Base-by-base conservation (phyloP, 768 basidiomycete genomes). In the Ramaria sp. region DNA sequence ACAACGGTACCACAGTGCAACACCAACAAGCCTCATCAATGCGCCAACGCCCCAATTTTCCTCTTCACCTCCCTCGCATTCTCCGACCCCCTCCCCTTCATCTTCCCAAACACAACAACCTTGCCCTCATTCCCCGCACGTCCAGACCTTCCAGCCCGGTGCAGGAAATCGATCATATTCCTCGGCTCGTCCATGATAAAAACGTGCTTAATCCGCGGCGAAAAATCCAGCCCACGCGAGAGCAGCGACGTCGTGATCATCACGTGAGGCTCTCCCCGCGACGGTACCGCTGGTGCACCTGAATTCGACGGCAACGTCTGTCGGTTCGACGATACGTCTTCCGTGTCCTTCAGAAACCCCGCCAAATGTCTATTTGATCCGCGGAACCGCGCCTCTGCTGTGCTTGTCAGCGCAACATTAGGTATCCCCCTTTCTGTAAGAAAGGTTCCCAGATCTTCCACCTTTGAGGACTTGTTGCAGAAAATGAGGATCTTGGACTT, bases 151-250 rank as follows among this genome's bases (percentile, higher is more conserved):
- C 93, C 93, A 0, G 93, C 93, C 3, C 93, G 82, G 68, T 96
- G 93, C 57, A 96, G 66, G 65, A 95, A 94, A 66, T 96, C 93
- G 37, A 94, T 77, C 75, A 86, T 87, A 64, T 91, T 94, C 60
- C 86, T 72, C 18, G 93, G 92, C 62, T 87, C 81, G 60, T 95
- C 93, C 22, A 88, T 75, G 59, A 95, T 83, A 65, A 96, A 85
- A 2, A 95, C 86, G 61, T 93, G 82, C 58, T 77, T 75, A 60
- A 95, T 79, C n/a, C 56, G 47, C 0, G 89, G 82, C 13, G 81
- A 72, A 62, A 96, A 96, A 66, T 96, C 93, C 1, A 95, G 77
- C 1, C 93, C 93, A 18, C 93, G 79, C 9, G 90, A 91, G 25
- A 96, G 81, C 32, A 96, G 73, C 5, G 91, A 94, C 0, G 93